These are phyloP conservation scores for Didymella keratinophila DNA, from an alignment of 2,329 filamentous ascomycete species.

Conservation along the genomic window DNA sequence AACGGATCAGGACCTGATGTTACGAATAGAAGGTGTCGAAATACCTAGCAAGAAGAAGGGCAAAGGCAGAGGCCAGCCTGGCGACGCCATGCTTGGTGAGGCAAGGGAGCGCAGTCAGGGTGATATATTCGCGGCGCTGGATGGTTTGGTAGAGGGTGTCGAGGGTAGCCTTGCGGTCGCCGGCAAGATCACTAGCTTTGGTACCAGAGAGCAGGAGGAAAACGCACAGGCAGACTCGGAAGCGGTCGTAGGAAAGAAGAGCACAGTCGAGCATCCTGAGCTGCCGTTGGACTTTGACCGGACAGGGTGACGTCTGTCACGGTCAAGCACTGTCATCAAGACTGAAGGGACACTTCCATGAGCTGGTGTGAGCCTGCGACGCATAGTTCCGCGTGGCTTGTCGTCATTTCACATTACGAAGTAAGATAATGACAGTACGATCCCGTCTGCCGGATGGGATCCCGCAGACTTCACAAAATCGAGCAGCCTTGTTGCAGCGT, in stretches of 20 bases:
- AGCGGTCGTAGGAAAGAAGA: conserved; percentile 5
- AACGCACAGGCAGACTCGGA: neutral
- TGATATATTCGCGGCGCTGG: conserved; percentile 47
- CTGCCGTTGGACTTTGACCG: conserved; percentile 2
- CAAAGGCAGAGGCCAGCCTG: conserved; percentile 40
- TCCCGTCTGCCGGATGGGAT: neutral
- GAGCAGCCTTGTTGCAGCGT: too few species aligned
- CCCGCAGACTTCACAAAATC: neutral
- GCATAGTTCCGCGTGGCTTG: neutral
- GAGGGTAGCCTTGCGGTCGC: conserved; percentile 47
- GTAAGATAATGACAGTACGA: conserved; percentile 1
- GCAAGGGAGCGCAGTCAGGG: conserved; percentile 44
- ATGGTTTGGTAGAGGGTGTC: conserved; percentile 49
- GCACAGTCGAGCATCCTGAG: neutral
- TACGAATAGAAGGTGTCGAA: conserved; percentile 66
- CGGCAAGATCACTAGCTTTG: conserved; percentile 39
- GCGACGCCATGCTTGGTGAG: conserved; percentile 39
- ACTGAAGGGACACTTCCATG: neutral
- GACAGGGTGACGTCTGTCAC: neutral
- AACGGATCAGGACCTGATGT: conserved; percentile 61
- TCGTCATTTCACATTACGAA: conserved; percentile 3
- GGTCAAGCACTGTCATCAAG: neutral
- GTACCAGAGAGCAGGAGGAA: conserved; percentile 18
- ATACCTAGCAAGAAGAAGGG: conserved; percentile 43
- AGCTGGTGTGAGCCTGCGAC: neutral